A percentile compares a stretch with the other conserved stretches of the same genome.
Conservation (phyloP, 202 grass and related monocot species). For the Miscanthus sacchariflorus region DNA sequence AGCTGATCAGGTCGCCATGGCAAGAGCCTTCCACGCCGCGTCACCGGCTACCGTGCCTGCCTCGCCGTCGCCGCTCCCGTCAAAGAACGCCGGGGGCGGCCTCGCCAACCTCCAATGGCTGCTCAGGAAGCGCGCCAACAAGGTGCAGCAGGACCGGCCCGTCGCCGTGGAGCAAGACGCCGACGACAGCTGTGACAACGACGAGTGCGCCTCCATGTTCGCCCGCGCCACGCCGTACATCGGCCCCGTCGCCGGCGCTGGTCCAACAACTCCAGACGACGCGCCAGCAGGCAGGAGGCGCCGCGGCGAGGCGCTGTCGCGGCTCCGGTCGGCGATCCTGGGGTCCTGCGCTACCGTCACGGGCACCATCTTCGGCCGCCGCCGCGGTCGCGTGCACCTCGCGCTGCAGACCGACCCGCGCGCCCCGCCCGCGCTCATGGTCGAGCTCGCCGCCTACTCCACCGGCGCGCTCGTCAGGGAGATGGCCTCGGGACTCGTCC, state of each 20-base stretch:
- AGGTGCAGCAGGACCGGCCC: constrained; percentile 13
- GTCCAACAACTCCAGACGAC: neutral
- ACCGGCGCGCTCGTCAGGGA: constrained; percentile 73
- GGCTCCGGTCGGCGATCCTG: constrained; percentile 53
- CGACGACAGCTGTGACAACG: neutral
- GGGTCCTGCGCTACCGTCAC: constrained; percentile 49
- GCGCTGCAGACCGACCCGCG: constrained; percentile 65
- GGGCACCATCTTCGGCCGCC: constrained; percentile 73
- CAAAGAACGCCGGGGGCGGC: constrained; percentile 31
- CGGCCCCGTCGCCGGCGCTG: neutral
- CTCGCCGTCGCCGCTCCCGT: constrained; percentile 49
- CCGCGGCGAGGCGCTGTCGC: constrained; percentile 45
- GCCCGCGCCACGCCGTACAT: constrained; percentile 39
- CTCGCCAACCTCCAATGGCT: constrained; percentile 55
- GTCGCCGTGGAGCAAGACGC: neutral
- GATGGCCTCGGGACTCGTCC: constrained; percentile 79
- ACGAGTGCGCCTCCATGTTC: constrained; percentile 39
- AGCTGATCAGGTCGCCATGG: constrained; percentile 48
- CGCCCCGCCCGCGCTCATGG: constrained; percentile 56
- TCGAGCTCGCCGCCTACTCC: constrained; percentile 63
- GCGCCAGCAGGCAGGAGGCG: neutral
- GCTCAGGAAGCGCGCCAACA: constrained; percentile 50
- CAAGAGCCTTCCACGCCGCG: constrained; percentile 57
- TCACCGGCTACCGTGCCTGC: constrained; percentile 38
- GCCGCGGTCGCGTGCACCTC: constrained; percentile 63